These are phyloP conservation scores for Veloporphyrellus conicus DNA, from an alignment of 1,284 basidiomycete species.

Conservation along the genomic window DNA sequence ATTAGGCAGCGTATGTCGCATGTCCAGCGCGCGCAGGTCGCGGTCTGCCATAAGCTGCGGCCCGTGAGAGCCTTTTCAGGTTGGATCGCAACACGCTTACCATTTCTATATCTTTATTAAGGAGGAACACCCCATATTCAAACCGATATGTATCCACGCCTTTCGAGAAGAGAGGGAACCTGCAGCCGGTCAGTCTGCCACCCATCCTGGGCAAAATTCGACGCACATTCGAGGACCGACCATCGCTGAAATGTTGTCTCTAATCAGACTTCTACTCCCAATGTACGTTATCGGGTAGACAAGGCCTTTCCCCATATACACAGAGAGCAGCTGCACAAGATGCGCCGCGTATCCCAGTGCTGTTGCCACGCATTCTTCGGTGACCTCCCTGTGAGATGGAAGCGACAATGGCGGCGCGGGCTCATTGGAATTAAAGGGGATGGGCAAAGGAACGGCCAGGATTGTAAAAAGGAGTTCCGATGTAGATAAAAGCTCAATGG, in stretches of 20 bases:
- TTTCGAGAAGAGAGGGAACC: slow-evolving; percentile 91
- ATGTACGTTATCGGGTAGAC: slow-evolving; percentile 87
- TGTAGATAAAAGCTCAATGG: slow-evolving; percentile 79
- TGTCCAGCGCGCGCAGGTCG: slow-evolving; percentile 82
- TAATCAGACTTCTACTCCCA: slow-evolving; percentile 82
- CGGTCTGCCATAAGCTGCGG: slow-evolving; percentile 83
- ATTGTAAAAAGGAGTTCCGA: slow-evolving; percentile 83
- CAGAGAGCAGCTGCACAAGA: slow-evolving; percentile 73
- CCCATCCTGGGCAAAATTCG: slow-evolving; percentile 4
- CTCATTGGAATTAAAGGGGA: slow-evolving; percentile 70
- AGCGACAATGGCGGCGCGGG: slow-evolving; percentile 81
- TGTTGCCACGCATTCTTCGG: slow-evolving; percentile 79
- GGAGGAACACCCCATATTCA: slow-evolving; percentile 94
- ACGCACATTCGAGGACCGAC: slow-evolving; percentile 86
- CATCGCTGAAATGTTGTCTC: slow-evolving; percentile 89
- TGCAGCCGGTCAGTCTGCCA: slow-evolving; percentile 33
- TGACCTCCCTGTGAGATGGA: slow-evolving; percentile 63
- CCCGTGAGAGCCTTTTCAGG: slow-evolving; percentile 8
- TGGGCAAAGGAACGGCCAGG: slow-evolving; percentile 78
- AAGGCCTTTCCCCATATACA: slow-evolving; percentile 73
- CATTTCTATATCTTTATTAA: slow-evolving; percentile 97
- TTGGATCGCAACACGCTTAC: slow-evolving; percentile 42
- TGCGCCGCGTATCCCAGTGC: slow-evolving; percentile 87
- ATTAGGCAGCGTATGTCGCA: slow-evolving; percentile 95
- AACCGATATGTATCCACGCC: slow-evolving; percentile 96